Evolutionary conservation across 441 rosid genomes (phyloP).

Genomic region (Gossypium armourianum): DNA sequence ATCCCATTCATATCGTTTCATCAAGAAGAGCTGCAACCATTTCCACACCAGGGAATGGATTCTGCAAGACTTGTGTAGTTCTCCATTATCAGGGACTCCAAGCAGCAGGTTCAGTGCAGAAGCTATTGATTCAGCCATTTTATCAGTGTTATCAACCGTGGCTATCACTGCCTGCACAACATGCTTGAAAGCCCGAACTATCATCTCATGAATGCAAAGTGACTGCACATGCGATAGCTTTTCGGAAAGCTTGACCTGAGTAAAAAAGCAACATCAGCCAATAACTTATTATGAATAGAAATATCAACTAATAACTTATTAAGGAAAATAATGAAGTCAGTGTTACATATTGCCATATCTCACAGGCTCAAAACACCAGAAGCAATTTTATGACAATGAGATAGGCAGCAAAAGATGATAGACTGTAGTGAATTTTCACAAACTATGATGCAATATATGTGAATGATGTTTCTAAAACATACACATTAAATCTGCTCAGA

Average conservation of each 20-base stretch:
- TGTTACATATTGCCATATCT: background rate
- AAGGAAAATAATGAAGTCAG: background rate
- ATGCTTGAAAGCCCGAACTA: constrained; percentile 64
- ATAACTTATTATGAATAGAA: constrained; percentile 14
- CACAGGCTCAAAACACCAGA: background rate
- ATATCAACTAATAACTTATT: background rate
- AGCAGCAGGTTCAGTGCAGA: constrained; percentile 60
- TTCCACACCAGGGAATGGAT: constrained; percentile 46
- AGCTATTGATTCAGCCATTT: constrained; percentile 44
- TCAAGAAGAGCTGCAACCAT: constrained; percentile 52
- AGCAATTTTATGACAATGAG: background rate
- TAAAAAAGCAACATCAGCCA: constrained; percentile 15
- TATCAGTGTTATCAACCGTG: constrained; percentile 33
- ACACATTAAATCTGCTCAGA: background rate
- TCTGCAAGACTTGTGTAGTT: constrained; percentile 27
- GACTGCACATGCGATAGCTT: constrained; percentile 63
- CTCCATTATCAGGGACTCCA: constrained; percentile 39
- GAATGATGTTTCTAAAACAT: background rate
- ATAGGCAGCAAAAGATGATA: constrained; percentile 5
- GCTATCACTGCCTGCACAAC: constrained; percentile 57
- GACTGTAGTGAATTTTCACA: background rate
- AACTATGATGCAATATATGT: background rate
- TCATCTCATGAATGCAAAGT: constrained; percentile 66
- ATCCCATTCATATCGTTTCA: constrained; percentile 59
- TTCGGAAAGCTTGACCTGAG: constrained; percentile 59